Conservation (phyloP, 305 asterid species). For the Fraxinus latifolia region DNA sequence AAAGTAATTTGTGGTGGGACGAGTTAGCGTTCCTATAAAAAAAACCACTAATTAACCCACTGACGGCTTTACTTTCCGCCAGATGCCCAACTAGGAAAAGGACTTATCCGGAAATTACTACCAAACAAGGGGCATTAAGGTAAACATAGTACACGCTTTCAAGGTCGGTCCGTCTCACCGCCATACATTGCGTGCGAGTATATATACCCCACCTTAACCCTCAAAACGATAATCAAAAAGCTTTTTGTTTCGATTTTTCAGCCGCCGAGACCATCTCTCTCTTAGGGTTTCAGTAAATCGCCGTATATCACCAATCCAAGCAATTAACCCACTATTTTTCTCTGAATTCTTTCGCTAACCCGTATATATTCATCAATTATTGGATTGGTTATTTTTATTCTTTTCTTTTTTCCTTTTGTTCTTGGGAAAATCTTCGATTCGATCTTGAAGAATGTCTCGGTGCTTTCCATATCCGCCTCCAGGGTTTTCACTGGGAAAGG, state of each 20-base stretch:
- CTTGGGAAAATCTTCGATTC: slow-evolving; percentile 17
- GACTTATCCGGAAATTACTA: not conserved
- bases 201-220: slow-evolving; percentile 6
- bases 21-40: too few relatives aligned
- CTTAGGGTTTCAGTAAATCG: not conserved
- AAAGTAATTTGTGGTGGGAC: too few relatives aligned
- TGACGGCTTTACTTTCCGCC: not conserved
- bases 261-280: slow-evolving; percentile 24
- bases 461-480: slow-evolving; percentile 78
- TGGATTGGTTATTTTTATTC: not conserved
- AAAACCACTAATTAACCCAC: not conserved
- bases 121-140: not conserved
- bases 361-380: not conserved
- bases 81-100: not conserved
- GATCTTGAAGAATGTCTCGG: slow-evolving; percentile 56
- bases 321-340: not conserved
- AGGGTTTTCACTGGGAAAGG: slow-evolving; percentile 42
- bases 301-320: not conserved
- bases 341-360: not conserved
- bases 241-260: not conserved
- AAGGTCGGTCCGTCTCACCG: slow-evolving; percentile 9
- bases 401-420: not conserved
- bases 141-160: slow-evolving; percentile 8
- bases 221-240: not conserved
- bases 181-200: not conserved